Conservation (phyloP, 2,329 filamentous ascomycete genomes). For the Pseudogymnoascus pannorum region DNA sequence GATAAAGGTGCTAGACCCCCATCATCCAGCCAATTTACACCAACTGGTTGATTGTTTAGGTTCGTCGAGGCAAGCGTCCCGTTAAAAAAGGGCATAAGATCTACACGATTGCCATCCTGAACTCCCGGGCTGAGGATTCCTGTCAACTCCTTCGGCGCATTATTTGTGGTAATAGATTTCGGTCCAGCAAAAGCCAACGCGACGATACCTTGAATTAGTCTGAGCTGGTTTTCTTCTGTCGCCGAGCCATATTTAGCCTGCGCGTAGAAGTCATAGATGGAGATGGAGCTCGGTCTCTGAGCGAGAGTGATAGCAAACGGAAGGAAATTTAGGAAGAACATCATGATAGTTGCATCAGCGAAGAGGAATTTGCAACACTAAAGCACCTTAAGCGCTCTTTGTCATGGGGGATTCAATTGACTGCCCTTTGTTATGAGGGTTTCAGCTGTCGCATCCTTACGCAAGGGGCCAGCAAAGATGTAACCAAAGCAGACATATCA, state of each 20-base stretch:
- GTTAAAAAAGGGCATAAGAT: conserved; percentile 28
- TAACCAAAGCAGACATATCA: neutral
- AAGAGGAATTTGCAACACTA: neutral
- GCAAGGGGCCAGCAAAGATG: neutral
- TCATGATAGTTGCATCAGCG: neutral
- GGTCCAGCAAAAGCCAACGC: conserved; percentile 27
- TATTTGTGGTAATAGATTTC: conserved; percentile 13
- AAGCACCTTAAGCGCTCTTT: neutral
- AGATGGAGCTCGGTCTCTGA: conserved; percentile 24
- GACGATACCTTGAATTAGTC: conserved; percentile 26
- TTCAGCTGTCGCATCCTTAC: neutral
- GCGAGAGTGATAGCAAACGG: conserved; percentile 8
- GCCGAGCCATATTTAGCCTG: conserved; percentile 21
- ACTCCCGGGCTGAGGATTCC: conserved; percentile 27
- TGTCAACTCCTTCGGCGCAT: conserved; percentile 18
- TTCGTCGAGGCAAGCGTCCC: conserved; percentile 27
- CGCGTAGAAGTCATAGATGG: conserved; percentile 30
- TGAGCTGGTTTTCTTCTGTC: conserved; percentile 23
- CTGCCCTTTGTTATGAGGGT: neutral
- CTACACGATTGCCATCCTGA: conserved; percentile 19
- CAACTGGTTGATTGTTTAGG: conserved; percentile 23
- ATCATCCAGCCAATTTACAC: conserved; percentile 28
- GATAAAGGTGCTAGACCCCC: conserved; percentile 23
- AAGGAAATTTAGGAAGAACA: neutral
- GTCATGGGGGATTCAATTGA: neutral